Conservation (phyloP, 2,329 filamentous ascomycete genomes). For the Cladosporium sp. region DNA sequence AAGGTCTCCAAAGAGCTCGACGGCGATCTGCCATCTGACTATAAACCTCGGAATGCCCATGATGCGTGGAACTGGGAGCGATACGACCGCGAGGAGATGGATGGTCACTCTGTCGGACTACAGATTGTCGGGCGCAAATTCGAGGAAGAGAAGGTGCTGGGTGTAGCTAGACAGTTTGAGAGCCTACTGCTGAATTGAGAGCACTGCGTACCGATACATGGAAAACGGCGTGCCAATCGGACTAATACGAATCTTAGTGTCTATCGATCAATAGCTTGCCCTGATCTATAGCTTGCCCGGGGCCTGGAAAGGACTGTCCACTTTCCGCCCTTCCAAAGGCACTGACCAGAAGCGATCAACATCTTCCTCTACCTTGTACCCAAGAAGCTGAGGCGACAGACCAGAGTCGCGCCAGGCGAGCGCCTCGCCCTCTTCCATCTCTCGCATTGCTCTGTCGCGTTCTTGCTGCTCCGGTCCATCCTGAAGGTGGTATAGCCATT, state of each 20-base stretch:
- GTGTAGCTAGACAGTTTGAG: constrained; percentile 74
- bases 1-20: constrained; percentile 44
- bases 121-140: constrained; percentile 75
- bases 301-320: neutral
- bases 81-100: constrained; percentile 80
- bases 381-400: constrained; percentile 8
- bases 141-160: constrained; percentile 81
- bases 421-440: constrained; percentile 12
- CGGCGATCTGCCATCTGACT: constrained; percentile 36
- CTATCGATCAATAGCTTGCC: constrained; percentile 4
- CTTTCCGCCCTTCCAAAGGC: neutral
- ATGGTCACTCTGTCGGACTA: constrained; percentile 77
- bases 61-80: constrained; percentile 55
- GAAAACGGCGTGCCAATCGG: neutral
- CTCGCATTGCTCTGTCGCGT: constrained; percentile 14
- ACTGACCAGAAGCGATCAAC: constrained; percentile 10
- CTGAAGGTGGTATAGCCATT: constrained; percentile 61
- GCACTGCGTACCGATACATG: neutral
- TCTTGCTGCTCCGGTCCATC: constrained; percentile 58
- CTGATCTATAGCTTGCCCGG: constrained; percentile 7
- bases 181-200: constrained; percentile 46
- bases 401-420: constrained; percentile 17
- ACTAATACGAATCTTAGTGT: neutral
- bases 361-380: constrained; percentile 17
- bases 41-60: constrained; percentile 50